Base-by-base conservation (phyloP, 2,329 filamentous ascomycete species). In the Aspergillus chevalieri region DNA sequence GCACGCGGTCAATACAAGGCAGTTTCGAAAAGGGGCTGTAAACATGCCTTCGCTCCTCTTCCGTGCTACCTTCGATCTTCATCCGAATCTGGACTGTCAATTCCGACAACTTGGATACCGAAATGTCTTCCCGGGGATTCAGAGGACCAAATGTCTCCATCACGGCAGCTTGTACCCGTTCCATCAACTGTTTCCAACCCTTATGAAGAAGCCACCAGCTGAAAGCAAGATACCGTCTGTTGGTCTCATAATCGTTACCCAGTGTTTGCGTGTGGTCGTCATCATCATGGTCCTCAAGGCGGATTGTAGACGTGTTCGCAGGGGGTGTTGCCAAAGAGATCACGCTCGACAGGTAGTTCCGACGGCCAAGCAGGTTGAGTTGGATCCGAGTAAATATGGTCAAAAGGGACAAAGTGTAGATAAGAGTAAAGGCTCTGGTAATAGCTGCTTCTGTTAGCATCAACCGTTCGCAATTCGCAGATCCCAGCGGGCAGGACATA, bases 181-280 rank as follows among this genome's bases (percentile, higher is more conserved):
- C 77, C 79, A 90, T 86, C 49, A 97, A 74, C 50, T 90, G 83
- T 57, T 84, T 82, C 84, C 90, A 97, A 41, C 93, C 93, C 57
- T 83, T 83, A 71, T 98, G 92, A 44, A 98, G 77, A 43, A 98
- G 75, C 91, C 92, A 98, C 93, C 93, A 98, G 71, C 89, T 95
- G 68, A 97, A 95, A 38, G 91, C 94, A 44, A 98, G 78, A 65
- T 97, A 98, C 64, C 88, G 87, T 59, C 91, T 81, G 70, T 98
- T 98, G 30, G 90, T 95, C 68, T 96, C 91, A 59, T 95, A 96
- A 69, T 98, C 93, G 68, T 87, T 92, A 42, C 90, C 90, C 65
- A 94, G 90, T 3, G 84, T 80, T 60, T 91, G 86, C 47, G 92
- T 87, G 62, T 86, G 86, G 65, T 93, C 89, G 65, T 96, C 91